A percentile compares a stretch with the other conserved stretches of the same genome.
Evolutionary conservation across 345 rosid species (phyloP).

Genomic region (Geranium rotundifolium): DNA sequence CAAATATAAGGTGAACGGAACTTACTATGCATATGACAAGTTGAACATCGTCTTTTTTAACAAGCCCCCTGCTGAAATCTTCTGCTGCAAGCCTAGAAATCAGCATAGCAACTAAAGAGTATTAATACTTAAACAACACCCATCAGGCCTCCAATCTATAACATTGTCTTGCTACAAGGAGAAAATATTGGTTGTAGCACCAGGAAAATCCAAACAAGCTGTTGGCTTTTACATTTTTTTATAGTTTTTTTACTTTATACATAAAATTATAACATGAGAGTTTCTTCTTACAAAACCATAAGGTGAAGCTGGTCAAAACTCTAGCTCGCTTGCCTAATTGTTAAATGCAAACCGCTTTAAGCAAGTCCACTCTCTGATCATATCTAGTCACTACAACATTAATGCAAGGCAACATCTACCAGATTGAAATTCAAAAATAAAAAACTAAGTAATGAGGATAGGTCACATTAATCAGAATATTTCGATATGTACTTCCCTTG

Average conservation of each 20-base stretch:
- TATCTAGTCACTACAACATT: too few relatives aligned
- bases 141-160: neutral
- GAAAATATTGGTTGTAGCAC: neutral
- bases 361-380: too few relatives aligned
- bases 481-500: too few relatives aligned
- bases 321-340: too few relatives aligned
- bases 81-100: slow-evolving; percentile 68
- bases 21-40: slow-evolving; percentile 68
- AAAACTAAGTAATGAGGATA: neutral
- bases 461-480: neutral
- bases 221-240: too few relatives aligned
- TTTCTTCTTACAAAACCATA: too few relatives aligned
- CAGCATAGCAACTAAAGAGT: slow-evolving; percentile 2
- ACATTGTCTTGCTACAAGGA: neutral
- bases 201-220: neutral
- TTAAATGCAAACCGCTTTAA: too few relatives aligned
- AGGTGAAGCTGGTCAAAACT: too few relatives aligned
- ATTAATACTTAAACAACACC: neutral
- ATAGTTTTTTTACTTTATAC: too few relatives aligned
- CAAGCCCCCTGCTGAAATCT: slow-evolving; percentile 59
- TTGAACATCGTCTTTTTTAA: slow-evolving; percentile 50
- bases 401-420: too few relatives aligned
- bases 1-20: slow-evolving; percentile 7
- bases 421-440: too few relatives aligned
- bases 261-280: too few relatives aligned